Evolutionary conservation across 805 yeast species (phyloP).

Genomic region (Sungouiozyma intestinalis): DNA sequence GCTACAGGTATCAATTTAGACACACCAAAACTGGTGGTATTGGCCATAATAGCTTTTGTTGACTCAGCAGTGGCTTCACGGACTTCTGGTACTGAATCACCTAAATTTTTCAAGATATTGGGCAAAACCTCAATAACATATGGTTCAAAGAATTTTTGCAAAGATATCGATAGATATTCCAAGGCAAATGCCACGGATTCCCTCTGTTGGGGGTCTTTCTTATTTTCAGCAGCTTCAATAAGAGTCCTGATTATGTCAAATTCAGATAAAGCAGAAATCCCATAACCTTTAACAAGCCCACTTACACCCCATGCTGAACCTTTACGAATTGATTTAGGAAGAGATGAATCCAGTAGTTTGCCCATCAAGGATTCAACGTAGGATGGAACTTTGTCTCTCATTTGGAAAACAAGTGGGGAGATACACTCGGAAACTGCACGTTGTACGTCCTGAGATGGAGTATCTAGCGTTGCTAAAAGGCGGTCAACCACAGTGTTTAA

Average conservation of each 20-base stretch:
- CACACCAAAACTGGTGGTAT: constrained; percentile 87
- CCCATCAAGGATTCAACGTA: constrained; percentile 51
- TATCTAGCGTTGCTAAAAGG: constrained; percentile 62
- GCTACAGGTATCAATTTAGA: constrained; percentile 87
- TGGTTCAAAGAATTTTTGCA: constrained; percentile 82
- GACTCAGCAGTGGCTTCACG: constrained; percentile 84
- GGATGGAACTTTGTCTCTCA: constrained; percentile 38
- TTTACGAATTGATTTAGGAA: constrained; percentile 44
- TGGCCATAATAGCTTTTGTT: constrained; percentile 77
- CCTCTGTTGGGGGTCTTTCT: constrained; percentile 58
- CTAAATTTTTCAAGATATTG: constrained; percentile 64
- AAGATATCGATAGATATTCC: constrained; percentile 67
- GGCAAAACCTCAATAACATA: constrained; percentile 86
- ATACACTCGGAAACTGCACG: constrained; percentile 77
- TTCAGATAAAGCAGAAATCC: constrained; percentile 65
- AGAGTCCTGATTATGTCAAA: constrained; percentile 68
- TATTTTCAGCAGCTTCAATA: constrained; percentile 79
- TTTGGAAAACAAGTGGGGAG: constrained; percentile 64
- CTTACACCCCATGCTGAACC: constrained; percentile 97
- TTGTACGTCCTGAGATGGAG: constrained; percentile 87
- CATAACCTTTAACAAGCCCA: constrained; percentile 85
- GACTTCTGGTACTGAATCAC: constrained; percentile 78
- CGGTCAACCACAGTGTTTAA: constrained; percentile 55
- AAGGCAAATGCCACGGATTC: constrained; percentile 84
- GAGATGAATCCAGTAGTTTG: constrained; percentile 41